Base-by-base conservation (phyloP, 2,329 filamentous ascomycete species). In the Lachnellula suecica region DNA sequence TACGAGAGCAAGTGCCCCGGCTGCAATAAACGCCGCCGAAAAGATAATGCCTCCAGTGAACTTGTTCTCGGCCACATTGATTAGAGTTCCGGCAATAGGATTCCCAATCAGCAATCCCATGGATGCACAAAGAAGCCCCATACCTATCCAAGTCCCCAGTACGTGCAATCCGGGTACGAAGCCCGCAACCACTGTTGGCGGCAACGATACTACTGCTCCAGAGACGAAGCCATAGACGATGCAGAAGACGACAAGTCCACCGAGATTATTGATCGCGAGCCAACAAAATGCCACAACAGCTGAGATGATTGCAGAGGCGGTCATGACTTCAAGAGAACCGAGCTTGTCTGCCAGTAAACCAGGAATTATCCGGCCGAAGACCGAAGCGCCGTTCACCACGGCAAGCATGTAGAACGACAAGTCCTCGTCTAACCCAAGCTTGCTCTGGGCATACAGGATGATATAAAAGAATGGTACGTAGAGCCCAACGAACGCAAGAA, bases 191-290 rank as follows among this genome's bases (percentile, higher is more conserved):
- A 86, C 71, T 0, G 84, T 78, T 0, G 86, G 82, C 0, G 74
- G 73, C 6, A 89, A 70, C 1, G 79, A 79, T 29, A 87, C 79
- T 58, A 83, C 86, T 2, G 79, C 79, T 10, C 86, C 87, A 0
- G 80, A 83, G 20, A 76, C 75, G 63, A 89, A 87, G 19, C 86
- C 87, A 58, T 85, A 89, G 7, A 88, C 66, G 20, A 78, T 73
- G 7, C 79, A 75, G 65, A 87, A 89, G 24, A 82, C 72, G 43
- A 88, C 75, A 52, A 85, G 79, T 2, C 79, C 76, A 0, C 76
- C 76, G 1, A 76, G 74, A 10, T 81, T 68, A 79, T 81, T 77
- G 2, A 80, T 59, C 42, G 73, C 76, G 0, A 83, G 68, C 22
- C 74, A 70, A 1, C 79, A 56, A 40, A 35, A 57, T 43, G 19